These are phyloP conservation scores for Podospora bellae-mahoneyi DNA, from an alignment of 495 filamentous ascomycete genomes.

Conservation along the genomic window DNA sequence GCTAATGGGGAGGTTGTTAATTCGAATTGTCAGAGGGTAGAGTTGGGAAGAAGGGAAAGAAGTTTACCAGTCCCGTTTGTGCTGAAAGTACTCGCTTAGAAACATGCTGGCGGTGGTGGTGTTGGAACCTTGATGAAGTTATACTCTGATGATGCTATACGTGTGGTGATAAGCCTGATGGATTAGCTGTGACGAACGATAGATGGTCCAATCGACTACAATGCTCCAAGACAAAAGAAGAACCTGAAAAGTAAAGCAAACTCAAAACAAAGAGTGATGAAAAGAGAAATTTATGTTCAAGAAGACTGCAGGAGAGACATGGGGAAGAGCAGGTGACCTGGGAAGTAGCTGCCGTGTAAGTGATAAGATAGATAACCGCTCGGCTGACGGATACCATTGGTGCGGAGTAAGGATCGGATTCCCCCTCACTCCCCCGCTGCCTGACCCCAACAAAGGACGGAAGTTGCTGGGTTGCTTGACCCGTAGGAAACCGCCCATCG, in stretches of 20 bases:
- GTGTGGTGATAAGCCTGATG: background rate
- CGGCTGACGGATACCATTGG: slow-evolving; percentile 5
- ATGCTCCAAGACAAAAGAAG: no score
- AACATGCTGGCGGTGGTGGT: slow-evolving; percentile 40
- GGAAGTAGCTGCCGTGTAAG: slow-evolving; percentile 18
- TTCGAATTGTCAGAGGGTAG: no score
- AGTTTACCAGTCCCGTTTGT: slow-evolving; percentile 57
- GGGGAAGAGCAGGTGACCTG: slow-evolving; percentile 1
- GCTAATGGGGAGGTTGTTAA: slow-evolving; percentile 45
- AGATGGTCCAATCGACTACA: background rate
- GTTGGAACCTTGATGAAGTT: no score
- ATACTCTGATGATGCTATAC: background rate
- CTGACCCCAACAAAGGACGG: slow-evolving; percentile 5
- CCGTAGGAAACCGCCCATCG: background rate
- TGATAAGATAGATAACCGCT: slow-evolving; percentile 28
- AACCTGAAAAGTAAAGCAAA: background rate
- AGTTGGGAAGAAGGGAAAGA: background rate
- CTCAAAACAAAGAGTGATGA: background rate
- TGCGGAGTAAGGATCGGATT: slow-evolving; percentile 15
- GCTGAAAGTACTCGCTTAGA: slow-evolving; percentile 57
- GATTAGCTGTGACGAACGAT: background rate
- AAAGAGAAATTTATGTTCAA: background rate
- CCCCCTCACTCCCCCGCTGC: background rate
- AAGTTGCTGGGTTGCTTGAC: background rate
- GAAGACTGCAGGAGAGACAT: background rate